phyloP scores from a whole-genome alignment of 2,329 filamentous ascomycete genomes.

The Fusarium succisae region DNA sequence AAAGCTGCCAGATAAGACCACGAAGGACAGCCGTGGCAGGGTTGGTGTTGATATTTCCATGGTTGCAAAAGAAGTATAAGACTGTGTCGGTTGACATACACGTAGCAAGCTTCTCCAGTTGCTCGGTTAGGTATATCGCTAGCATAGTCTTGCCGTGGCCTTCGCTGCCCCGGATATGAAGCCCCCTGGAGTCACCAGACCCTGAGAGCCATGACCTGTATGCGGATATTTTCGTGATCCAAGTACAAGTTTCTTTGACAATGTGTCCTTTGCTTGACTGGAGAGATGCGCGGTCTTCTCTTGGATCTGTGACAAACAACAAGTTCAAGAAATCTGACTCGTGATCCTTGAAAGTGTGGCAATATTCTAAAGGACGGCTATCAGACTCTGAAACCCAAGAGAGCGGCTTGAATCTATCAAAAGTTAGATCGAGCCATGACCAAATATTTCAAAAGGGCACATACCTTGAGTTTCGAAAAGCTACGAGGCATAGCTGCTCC shows the following conservation, averaged over 20 bases:
- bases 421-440: not conserved
- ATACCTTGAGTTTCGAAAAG: not conserved
- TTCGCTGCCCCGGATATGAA: not conserved
- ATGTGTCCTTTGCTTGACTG: not conserved
- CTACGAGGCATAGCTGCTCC: not conserved
- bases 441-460: not conserved
- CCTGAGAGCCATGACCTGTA: constrained; percentile 5
- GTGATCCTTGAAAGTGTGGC: not conserved
- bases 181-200: not conserved
- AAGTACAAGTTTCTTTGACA: not conserved
- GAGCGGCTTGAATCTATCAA: not conserved
- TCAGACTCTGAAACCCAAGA: not conserved
- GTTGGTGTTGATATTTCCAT: constrained; percentile 3
- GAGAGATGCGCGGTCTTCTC: not conserved
- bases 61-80: constrained; percentile 21
- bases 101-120: not conserved
- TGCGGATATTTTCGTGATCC: not conserved
- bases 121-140: not conserved
- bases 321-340: not conserved
- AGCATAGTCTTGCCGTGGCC: constrained; percentile 18
- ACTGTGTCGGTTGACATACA: not conserved
- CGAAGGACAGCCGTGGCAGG: constrained; percentile 1
- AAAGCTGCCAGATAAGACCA: constrained; percentile 17
- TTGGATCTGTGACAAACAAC: constrained; percentile 4
- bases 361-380: not conserved